Base-by-base conservation (phyloP, 2,329 filamentous ascomycete genomes). In the Pseudohalonectria lignicola region DNA sequence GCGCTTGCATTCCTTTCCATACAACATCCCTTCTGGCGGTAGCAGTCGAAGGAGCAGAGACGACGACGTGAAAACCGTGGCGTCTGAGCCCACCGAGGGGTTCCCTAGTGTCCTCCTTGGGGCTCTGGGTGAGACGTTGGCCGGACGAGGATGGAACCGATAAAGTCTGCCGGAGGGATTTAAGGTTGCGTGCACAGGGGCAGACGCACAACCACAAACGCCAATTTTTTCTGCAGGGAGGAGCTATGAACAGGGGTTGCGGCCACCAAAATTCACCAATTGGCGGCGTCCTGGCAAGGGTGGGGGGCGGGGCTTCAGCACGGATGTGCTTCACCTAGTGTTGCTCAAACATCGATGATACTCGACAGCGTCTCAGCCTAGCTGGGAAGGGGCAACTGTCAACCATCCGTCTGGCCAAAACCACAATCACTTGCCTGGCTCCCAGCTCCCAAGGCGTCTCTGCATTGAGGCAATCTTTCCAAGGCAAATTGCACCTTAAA, bases 331-430 rank as follows among this genome's bases (percentile, higher is more conserved):
- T 44, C 43, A 42, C 31, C 28, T 29, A 26, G 32, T 34, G 35
- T 23, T 39, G 38, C 36, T 43, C 42, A 47, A 47, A 47, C 45
- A 21, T 41, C 35, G 32, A 41, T 45, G 44, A 46, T 43, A 46
- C 45, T 33, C 31, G 37, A 40, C 40, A 17, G 30, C 42, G 45
- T 47, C 45, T 44, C 45, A 47, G n/a, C 40, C 39, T 34, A 11
- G 33, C 19, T 35, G 19, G 17, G 32, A n/a, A 34, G 10, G 18
- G 10, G n/a, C 32, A 15, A 13, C 9, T 21, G 32, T 21, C 17
- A 34, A 12, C 11, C 19, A 21, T 34, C 12, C 30, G 17, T 12
- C 5, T 11, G 5, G 5, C 15, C 15, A 32, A 18, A 32, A 11
- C 16, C 15, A n/a, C 15, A 17, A 17, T 18, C 15, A 32, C 3